A percentile compares a stretch with the other conserved stretches of the same genome.
These are phyloP conservation scores for Huntiella decipiens DNA, from an alignment of 2,329 filamentous ascomycete species.

Conservation along the genomic window DNA sequence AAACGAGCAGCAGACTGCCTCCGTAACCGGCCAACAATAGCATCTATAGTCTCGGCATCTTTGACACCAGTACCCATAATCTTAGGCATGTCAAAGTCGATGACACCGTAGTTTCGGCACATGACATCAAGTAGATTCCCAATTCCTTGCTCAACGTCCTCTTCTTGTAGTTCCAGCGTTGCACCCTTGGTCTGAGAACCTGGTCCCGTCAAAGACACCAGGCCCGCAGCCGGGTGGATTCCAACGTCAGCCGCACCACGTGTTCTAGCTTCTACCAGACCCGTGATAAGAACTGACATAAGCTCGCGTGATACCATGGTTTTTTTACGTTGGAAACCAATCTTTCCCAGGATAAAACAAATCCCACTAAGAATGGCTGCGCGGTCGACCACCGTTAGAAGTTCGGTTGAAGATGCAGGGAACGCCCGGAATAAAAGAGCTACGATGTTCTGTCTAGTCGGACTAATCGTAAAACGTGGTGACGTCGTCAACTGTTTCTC, in stretches of 20 bases:
- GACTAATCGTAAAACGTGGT: constrained; percentile 35
- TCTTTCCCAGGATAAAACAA: constrained; percentile 58
- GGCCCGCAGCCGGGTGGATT: constrained; percentile 77
- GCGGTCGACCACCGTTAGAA: constrained; percentile 55
- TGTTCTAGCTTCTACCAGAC: constrained; percentile 76
- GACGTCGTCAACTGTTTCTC: constrained; percentile 30
- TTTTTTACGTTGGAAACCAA: constrained; percentile 76
- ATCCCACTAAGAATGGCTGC: constrained; percentile 70
- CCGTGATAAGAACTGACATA: constrained; percentile 62
- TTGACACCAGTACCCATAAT: constrained; percentile 13
- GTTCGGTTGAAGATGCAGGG: constrained; percentile 45
- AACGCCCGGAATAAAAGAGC: constrained; percentile 49
- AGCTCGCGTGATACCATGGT: constrained; percentile 77
- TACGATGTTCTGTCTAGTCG: constrained; percentile 43
- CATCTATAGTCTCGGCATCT: constrained; percentile 26
- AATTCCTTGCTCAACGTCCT: constrained; percentile 47
- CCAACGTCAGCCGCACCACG: constrained; percentile 89
- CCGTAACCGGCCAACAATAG: constrained; percentile 37
- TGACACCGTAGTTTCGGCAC: constrained; percentile 45
- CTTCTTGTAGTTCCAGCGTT: constrained; percentile 39
- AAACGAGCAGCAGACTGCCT: constrained; percentile 37
- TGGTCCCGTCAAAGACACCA: constrained; percentile 50
- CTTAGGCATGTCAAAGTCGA: constrained; percentile 26
- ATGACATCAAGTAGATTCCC: constrained; percentile 42
- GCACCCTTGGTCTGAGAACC: constrained; percentile 25